phyloP scores from a whole-genome alignment of 2,329 filamentous ascomycete genomes.

The Fusarium odoratissimum region DNA sequence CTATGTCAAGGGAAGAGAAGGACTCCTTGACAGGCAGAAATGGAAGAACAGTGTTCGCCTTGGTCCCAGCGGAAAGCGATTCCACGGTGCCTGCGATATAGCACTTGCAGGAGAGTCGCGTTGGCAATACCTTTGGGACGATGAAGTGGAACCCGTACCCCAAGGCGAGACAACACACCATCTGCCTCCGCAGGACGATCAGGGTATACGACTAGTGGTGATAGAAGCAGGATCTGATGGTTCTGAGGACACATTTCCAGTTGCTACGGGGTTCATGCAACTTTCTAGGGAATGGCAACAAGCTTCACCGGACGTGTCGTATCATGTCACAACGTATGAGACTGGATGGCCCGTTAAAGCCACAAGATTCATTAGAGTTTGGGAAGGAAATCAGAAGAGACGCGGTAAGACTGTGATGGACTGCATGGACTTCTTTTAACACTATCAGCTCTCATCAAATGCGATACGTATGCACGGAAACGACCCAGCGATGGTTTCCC shows the following conservation, averaged over 20 bases:
- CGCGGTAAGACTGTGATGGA: neutral
- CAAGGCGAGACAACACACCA: neutral
- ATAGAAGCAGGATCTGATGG: neutral
- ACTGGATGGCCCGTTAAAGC: neutral
- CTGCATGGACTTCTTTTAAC: neutral
- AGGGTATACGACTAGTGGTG: neutral
- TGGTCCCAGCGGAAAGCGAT: accelerated
- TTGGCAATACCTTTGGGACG: neutral
- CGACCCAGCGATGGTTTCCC: accelerated
- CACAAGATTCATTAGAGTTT: neutral
- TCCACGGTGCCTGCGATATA: accelerated
- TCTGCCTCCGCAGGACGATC: neutral
- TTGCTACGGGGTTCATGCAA: accelerated
- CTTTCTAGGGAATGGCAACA: neutral
- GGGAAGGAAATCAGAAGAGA: neutral
- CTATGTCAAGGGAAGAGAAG: accelerated
- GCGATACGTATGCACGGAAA: neutral
- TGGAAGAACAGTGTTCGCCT: neutral
- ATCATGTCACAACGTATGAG: neutral
- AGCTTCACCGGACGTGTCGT: accelerated
- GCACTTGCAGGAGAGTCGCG: accelerated
- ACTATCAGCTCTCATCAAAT: neutral
- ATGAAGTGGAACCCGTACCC: neutral
- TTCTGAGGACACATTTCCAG: accelerated
- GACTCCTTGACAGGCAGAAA: neutral